Evolutionary conservation across 1,284 basidiomycete genomes (phyloP), one percentile per base, ranked within the genome.

Genomic region (Tylopilus sp.): DNA sequence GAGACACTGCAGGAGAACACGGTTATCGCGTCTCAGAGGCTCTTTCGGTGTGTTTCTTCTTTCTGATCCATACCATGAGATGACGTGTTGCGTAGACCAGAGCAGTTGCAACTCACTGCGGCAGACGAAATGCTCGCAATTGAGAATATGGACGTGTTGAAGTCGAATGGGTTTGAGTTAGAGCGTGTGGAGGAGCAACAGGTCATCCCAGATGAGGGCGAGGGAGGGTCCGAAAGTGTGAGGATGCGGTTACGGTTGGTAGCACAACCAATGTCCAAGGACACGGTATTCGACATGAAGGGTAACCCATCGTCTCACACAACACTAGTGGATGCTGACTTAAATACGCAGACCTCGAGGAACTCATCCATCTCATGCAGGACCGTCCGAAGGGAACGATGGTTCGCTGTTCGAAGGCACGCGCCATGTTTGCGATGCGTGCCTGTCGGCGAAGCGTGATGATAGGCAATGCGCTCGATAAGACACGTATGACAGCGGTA

Each of bases 361-460:
- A 99, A 74, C 86, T 99, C 18, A 86, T 99, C 13, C 90, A 96
- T 70, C 81, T 96, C 39, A 86, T 99, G 79, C 88, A 90, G 49
- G 95, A 98, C 71, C 84, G 86, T 13, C 91, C 92, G 0, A 80
- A 85, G 0, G 92, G 93, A 2, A 89, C 92, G 70, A 93, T 94
- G 86, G 92, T 97, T 0, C 86, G 96, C 51, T 97, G 95, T 76
- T 92, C 92, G 13, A 99, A 98, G 78, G 95, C 94, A n/a, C 87
- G 96, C 22, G 86, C 90, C 12, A 98, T 99, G 96, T 98, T 99
- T 76, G 98, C 98, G 1, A 95, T 91, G 85, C 89, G 97, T 53
- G 98, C 98, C 0, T 99, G 98, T 79, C 81, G 98, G 66, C 96
- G 94, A 81, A 98, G 96, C 78, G 91, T 98, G 63, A 99, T 99